These are phyloP conservation scores for Amanita subjunquillea DNA, from an alignment of 768 basidiomycete species.

Conservation along the genomic window DNA sequence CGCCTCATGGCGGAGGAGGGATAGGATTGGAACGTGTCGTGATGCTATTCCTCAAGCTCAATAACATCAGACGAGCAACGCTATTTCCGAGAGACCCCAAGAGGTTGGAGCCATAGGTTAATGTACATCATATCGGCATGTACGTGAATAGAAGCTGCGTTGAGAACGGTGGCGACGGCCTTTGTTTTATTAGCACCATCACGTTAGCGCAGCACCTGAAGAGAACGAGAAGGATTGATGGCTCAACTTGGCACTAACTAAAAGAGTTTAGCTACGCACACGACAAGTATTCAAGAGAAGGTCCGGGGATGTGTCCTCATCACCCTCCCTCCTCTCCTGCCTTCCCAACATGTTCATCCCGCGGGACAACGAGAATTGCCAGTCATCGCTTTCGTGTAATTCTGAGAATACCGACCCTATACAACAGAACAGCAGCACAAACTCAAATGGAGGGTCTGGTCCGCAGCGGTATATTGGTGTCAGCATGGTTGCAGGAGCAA, in stretches of 20 bases:
- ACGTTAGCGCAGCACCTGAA: slow-evolving; percentile 14
- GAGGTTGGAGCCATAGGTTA: slow-evolving; percentile 69
- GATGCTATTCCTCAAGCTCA: slow-evolving; percentile 96
- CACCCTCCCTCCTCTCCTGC: slow-evolving; percentile 5
- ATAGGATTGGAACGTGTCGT: slow-evolving; percentile 92
- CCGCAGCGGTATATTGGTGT: slow-evolving; percentile 36
- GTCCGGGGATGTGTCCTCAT: background rate
- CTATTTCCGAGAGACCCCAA: slow-evolving; percentile 97
- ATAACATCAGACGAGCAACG: slow-evolving; percentile 88
- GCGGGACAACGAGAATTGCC: slow-evolving; percentile 15
- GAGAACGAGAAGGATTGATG: slow-evolving; percentile 13
- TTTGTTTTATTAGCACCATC: background rate
- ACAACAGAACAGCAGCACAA: slow-evolving; percentile 12
- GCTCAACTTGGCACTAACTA: slow-evolving; percentile 16
- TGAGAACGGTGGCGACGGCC: background rate
- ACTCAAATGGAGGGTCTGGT: slow-evolving; percentile 19
- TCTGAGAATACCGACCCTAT: slow-evolving; percentile 15
- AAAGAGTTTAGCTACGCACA: slow-evolving; percentile 13
- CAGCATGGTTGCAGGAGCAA: slow-evolving; percentile 25
- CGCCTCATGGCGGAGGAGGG: slow-evolving; percentile 95
- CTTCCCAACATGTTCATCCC: slow-evolving; percentile 21
- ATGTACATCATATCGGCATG: background rate
- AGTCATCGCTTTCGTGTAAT: slow-evolving; percentile 9
- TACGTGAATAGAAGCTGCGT: slow-evolving; percentile 10
- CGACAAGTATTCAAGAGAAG: slow-evolving; percentile 6